phyloP scores from a whole-genome alignment of 2,329 filamentous ascomycete genomes.

The Capronia coronata region DNA sequence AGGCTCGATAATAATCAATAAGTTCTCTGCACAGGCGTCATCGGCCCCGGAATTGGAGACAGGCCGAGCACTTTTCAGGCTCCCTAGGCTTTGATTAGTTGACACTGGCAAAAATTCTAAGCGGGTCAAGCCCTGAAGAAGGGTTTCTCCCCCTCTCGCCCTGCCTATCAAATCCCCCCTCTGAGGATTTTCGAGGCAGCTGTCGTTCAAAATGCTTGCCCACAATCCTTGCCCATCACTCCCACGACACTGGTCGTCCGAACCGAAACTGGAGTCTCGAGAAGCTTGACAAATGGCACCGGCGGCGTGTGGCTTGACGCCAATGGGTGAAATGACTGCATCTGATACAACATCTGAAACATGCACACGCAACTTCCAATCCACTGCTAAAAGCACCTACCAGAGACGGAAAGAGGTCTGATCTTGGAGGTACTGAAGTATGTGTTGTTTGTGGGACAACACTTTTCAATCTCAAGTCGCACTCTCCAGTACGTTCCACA shows the following conservation, averaged over 20 bases:
- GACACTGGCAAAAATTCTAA: not conserved
- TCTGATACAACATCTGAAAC: slow-evolving; percentile 21
- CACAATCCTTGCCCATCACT: not conserved
- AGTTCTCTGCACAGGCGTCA: not conserved
- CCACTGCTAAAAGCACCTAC: slow-evolving; percentile 1
- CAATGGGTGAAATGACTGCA: slow-evolving; percentile 1
- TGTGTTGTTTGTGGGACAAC: too few species aligned
- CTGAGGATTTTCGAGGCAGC: not conserved
- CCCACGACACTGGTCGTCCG: not conserved
- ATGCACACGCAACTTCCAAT: slow-evolving; percentile 7
- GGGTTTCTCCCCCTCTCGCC: not conserved
- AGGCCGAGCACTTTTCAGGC: not conserved
- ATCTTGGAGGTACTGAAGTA: too few species aligned
- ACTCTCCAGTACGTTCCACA: too few species aligned
- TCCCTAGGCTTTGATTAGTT: slow-evolving; percentile 4
- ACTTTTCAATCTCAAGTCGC: too few species aligned
- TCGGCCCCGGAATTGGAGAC: not conserved
- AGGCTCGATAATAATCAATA: too few species aligned
- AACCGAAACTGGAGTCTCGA: not conserved
- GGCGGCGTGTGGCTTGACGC: not conserved
- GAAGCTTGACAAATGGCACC: not conserved
- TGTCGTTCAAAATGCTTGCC: not conserved
- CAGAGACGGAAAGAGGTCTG: too few species aligned
- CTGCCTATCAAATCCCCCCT: not conserved
- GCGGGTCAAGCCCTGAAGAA: not conserved